Percentiles rank a stretch among this genome's conserved stretches.
Conservation (phyloP, 108 stramenopile species). For the Bacterosira constricta region DNA sequence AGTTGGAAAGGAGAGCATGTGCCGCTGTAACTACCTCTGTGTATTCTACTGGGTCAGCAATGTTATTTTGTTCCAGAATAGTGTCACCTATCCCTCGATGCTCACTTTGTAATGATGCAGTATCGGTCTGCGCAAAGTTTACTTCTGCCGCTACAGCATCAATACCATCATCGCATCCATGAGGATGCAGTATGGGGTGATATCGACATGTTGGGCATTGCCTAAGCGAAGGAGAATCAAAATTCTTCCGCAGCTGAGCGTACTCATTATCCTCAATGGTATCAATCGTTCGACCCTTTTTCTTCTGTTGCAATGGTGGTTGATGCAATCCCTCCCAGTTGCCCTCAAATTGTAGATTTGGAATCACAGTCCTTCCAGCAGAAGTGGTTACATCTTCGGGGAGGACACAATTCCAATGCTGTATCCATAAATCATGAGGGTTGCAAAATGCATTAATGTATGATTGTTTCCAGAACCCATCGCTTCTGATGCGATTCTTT, state of each 20-base stretch:
- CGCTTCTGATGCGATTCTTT: not conserved
- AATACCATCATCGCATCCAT: constrained; percentile 9
- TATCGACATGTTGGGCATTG: constrained; percentile 46
- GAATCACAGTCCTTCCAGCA: constrained; percentile 46
- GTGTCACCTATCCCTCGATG: not conserved
- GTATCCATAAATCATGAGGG: constrained; percentile 71
- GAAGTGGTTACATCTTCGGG: constrained; percentile 58
- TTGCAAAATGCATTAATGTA: constrained; percentile 61
- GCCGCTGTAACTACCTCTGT: constrained; percentile 24
- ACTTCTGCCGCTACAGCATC: constrained; percentile 20
- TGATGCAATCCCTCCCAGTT: not conserved
- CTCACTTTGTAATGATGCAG: not conserved
- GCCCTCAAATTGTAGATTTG: not conserved
- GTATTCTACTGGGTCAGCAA: constrained; percentile 18
- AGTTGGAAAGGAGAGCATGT: constrained; percentile 26
- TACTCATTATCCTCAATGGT: not conserved
- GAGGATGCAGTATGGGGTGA: constrained; percentile 18
- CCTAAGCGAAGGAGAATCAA: constrained; percentile 18
- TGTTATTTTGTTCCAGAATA: too few relatives aligned
- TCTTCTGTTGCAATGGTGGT: constrained; percentile 13
- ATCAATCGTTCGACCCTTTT: not conserved
- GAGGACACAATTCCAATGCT: constrained; percentile 70
- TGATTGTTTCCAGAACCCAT: constrained; percentile 50
- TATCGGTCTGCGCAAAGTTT: not conserved
- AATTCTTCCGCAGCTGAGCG: not conserved